A percentile compares a stretch with the other conserved stretches of the same genome.
phyloP scores from a whole-genome alignment of 2,329 filamentous ascomycete genomes.

The Elsinoe necatrix region DNA sequence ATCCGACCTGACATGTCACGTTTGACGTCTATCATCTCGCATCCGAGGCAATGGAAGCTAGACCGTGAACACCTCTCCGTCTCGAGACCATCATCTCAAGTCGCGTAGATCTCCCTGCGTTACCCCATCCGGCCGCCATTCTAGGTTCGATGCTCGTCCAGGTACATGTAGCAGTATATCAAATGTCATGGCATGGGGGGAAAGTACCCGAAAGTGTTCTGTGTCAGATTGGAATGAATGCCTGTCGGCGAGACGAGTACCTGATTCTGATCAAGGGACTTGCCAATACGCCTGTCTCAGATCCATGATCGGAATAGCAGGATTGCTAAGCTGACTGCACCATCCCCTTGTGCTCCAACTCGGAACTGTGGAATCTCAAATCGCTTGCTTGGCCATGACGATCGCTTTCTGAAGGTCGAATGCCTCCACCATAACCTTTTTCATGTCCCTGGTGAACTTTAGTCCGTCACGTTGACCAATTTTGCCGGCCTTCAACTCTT shows the following conservation, averaged over 20 bases:
- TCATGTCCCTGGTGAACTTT: constrained; percentile 24
- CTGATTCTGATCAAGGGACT: not conserved
- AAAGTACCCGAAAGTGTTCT: not conserved
- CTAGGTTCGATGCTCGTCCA: constrained; percentile 2
- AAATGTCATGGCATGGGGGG: not conserved
- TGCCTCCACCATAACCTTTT: constrained; percentile 16
- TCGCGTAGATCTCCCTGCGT: constrained; percentile 3
- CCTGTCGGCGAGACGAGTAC: not conserved
- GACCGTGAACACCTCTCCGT: not conserved
- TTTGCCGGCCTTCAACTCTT: constrained; percentile 30
- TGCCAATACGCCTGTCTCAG: not conserved
- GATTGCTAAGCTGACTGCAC: not conserved
- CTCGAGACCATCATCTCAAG: constrained; percentile 5
- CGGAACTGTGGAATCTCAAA: not conserved
- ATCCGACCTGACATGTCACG: constrained; percentile 8
- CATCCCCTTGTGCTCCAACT: not conserved
- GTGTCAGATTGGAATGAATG: not conserved
- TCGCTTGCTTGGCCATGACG: constrained; percentile 8
- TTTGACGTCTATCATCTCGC: not conserved
- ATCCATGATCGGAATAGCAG: not conserved
- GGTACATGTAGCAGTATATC: not conserved
- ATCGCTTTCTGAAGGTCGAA: constrained; percentile 18
- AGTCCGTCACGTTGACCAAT: constrained; percentile 23
- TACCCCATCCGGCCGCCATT: constrained; percentile 11
- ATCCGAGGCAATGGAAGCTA: constrained; percentile 7